Evolutionary conservation across 768 basidiomycete genomes (phyloP), one percentile per base, ranked within the genome.

Genomic region (Lentinula raphanica): DNA sequence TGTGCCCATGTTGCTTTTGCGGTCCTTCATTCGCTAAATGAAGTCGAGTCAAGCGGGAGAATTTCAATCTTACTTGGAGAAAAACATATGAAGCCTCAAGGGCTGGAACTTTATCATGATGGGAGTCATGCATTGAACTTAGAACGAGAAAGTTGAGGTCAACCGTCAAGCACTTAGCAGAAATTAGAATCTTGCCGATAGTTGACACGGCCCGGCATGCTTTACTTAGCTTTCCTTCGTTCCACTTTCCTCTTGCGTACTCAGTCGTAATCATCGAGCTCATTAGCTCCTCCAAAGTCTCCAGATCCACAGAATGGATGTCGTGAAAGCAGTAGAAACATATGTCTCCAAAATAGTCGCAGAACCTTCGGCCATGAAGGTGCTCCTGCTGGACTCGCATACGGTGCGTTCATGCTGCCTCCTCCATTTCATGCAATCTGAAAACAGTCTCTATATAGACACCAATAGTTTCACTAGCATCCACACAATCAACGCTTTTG

Each of bases 381-480:
- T 98, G 21, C 80, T 99, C 45, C 81, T 99, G 23, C 83, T 99
- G 27, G 97, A 99, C 69, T 80, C 86, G 7, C 94, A 98, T 71
- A 99, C 97, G 23, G 95, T 97, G 66, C 53, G 86, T 67, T 13
- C 27, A 31, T 19, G 21, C 49, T 53, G 17, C 23, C 4, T 51
- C 49, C 23, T 5, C 29, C 7, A 11, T 17, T 25, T 11, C 13
- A 13, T 23, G 44, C 11, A 17, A 12, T 25, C 38, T 35, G 17
- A 53, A 12, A 7, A 39, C 21, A 13, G 12, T 32, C 27, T 21
- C 51, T 69, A 25, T 35, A n/a, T 62, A 92, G 94, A 98, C 96
- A 5, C 95, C 96, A 1, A 95, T 98, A 60, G 88, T 99, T 5
- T 98, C 95, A 3, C 79, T 98, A 17, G 91, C 95, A 2, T 87